Base-by-base conservation (phyloP, 306 rosid species). In the Rosa persica region DNA sequence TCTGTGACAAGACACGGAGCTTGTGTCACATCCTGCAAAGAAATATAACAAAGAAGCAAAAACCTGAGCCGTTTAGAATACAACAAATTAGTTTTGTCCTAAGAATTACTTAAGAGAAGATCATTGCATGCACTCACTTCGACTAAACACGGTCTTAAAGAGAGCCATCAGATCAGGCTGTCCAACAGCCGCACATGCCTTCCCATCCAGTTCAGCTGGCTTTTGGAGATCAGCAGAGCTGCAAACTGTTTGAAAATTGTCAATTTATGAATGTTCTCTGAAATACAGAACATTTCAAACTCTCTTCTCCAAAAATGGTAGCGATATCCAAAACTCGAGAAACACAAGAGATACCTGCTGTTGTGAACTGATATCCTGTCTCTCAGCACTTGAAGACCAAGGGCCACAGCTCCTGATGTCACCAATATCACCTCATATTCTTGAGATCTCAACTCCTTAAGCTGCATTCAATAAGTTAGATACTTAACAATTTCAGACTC, bases 111-210 rank as follows among this genome's bases (percentile, higher is more conserved):
- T 36, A 46, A 51, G 36, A 22, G 39, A 27, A 49, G 71, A 47
- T 17, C 64, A 72, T 38, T 62, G 38, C 12, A 44, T 19, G 61
- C 58, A 81, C 72, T 79, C 86, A 95, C 99, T 97, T 95, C 94
- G n/a, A 85, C 89, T 86, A 87, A 95, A 95, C 86, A 93, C 72
- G 19, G 88, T 70, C 83, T 93, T 98, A 66, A 93, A 95, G 73
- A 91, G 89, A 82, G 98, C 97, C 99, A 95, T 91, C 70, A 95
- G 94, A 81, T 92, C 80, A 80, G 78, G 89, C 72, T 95, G 99
- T 80, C 99, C 98, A 84, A 93, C 98, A 79, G 99, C 97, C 5
- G 97, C 99, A 81, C 99, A 95, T 15, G 98, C 99, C 82, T 95
- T 95, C 73, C 99, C 98, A 81, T 95, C 98, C 77, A 95, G 84